phyloP scores from a whole-genome alignment of 345 rosid genomes.

The Kernera saxatilis region DNA sequence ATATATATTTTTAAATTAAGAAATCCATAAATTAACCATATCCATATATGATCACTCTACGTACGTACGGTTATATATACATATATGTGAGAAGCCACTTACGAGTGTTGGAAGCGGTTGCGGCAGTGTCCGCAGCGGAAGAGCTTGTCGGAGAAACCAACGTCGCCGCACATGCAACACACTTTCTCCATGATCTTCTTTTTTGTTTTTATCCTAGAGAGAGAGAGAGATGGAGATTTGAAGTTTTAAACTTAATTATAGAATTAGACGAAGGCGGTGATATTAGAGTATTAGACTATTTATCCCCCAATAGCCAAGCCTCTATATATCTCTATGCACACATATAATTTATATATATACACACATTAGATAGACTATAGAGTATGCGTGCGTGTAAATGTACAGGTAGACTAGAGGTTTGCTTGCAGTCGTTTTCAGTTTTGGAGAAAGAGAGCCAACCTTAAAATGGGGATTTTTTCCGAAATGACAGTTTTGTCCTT shows the following conservation, averaged over 20 bases:
- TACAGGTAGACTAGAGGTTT: conserved; percentile 11
- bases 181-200: conserved; percentile 17
- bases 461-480: not conserved
- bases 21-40: not conserved
- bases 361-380: no score
- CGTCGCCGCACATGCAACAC: conserved; percentile 34
- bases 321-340: not conserved
- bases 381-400: conserved; percentile 5
- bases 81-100: not conserved
- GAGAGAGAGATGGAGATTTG: not conserved
- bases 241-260: not conserved
- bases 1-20: not conserved
- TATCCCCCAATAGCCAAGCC: not conserved
- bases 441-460: not conserved
- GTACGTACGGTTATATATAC: no score
- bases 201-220: not conserved
- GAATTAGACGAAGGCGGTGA: not conserved
- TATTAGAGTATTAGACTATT: not conserved
- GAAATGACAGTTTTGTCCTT: conserved; percentile 2
- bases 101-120: conserved; percentile 29
- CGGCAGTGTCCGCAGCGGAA: conserved; percentile 25
- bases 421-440: conserved; percentile 23
- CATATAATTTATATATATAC: not conserved
- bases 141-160: conserved; percentile 28
- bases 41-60: not conserved